phyloP scores from a whole-genome alignment of 768 basidiomycete genomes.

The Ephemerocybe angulata region DNA sequence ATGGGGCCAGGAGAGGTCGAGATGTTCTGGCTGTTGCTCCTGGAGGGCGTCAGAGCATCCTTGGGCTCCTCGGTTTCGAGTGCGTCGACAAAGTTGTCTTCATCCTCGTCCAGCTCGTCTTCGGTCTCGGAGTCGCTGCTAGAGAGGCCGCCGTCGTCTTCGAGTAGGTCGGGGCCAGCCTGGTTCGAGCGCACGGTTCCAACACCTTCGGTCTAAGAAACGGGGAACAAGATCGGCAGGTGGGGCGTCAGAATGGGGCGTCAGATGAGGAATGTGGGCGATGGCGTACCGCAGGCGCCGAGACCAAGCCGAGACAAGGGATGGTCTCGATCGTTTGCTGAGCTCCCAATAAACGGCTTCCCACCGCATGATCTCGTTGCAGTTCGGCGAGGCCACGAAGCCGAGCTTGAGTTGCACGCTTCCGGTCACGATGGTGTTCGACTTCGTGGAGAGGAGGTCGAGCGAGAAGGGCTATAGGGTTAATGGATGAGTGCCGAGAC shows the following conservation, averaged over 20 bases:
- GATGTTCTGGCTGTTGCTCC: neutral
- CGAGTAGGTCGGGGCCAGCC: slow-evolving; percentile 48
- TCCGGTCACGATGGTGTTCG: slow-evolving; percentile 38
- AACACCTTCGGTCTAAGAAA: slow-evolving; percentile 72
- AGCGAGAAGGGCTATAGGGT: slow-evolving; percentile 32
- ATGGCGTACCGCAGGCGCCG: slow-evolving; percentile 63
- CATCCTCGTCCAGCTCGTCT: slow-evolving; percentile 19
- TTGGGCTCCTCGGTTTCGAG: slow-evolving; percentile 2
- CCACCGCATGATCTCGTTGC: slow-evolving; percentile 41
- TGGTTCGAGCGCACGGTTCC: slow-evolving; percentile 74
- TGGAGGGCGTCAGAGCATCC: slow-evolving; percentile 5
- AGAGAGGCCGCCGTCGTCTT: slow-evolving; percentile 73
- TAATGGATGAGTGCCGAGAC: neutral
- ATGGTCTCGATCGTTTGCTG: slow-evolving; percentile 58
- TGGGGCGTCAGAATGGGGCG: neutral
- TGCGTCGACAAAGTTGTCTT: slow-evolving; percentile 28
- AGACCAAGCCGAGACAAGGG: slow-evolving; percentile 72
- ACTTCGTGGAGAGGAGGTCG: slow-evolving; percentile 39
- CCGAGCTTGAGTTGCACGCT: slow-evolving; percentile 44
- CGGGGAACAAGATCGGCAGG: neutral
- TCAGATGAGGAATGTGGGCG: too few relatives aligned
- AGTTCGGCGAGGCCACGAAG: slow-evolving; percentile 43
- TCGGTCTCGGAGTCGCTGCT: slow-evolving; percentile 38
- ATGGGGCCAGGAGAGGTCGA: neutral
- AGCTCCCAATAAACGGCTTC: slow-evolving; percentile 63